Percentiles rank a stretch among this genome's conserved stretches.
Conservation (phyloP, 179 eudicot genomes). For the Amaranthus tricolor region DNA sequence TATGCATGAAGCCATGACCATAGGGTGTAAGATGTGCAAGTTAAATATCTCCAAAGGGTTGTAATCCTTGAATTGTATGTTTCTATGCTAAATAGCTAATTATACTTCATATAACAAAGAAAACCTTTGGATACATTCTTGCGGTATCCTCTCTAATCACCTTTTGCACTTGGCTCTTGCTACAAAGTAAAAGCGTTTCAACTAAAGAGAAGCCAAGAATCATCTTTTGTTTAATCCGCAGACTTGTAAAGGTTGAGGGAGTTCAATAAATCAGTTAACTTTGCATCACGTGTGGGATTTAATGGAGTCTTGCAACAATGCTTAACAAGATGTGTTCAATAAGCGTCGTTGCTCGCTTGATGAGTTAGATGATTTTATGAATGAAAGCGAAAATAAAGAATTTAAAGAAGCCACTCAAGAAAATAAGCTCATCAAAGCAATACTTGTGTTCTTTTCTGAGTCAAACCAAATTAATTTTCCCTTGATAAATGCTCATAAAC, state of each 20-base stretch:
- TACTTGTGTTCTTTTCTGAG: no score
- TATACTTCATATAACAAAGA: conserved; percentile 13
- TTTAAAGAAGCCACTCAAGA: no score
- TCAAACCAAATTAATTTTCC: no score
- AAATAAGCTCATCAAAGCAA: no score
- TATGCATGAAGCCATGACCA: not conserved
- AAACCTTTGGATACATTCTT: conserved; percentile 3
- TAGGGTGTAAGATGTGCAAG: not conserved
- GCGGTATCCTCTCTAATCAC: conserved; percentile 6
- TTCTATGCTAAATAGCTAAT: conserved; percentile 1
- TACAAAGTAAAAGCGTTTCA: not conserved
- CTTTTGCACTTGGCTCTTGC: conserved; percentile 5
- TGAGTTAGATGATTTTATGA: no score
- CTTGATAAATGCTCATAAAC: no score
- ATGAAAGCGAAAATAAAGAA: no score
- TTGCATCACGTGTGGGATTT: conserved; percentile 8
- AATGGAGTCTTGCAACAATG: no score
- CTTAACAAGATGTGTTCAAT: no score
- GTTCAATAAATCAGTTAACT: not conserved
- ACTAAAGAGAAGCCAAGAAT: conserved; percentile 15
- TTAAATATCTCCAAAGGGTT: conserved; percentile 1
- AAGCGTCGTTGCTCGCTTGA: no score
- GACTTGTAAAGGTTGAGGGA: not conserved
- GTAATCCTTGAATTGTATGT: not conserved
- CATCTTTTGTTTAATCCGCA: conserved; percentile 3